Conservation (phyloP, 345 rosid species). For the Stellera chamaejasme region DNA sequence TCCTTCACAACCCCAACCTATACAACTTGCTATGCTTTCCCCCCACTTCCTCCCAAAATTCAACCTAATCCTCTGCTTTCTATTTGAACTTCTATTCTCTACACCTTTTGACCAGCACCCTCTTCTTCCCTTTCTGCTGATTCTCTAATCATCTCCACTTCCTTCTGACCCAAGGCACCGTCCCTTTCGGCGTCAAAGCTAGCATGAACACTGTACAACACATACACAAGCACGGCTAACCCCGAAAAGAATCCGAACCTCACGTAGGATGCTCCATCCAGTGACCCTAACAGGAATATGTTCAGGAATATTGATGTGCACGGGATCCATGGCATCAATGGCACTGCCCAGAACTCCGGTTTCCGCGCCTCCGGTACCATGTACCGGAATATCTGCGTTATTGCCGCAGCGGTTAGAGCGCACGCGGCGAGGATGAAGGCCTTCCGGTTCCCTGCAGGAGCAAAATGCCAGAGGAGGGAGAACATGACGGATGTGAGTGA, state of each 20-base stretch:
- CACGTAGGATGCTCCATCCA: slow-evolving; percentile 55
- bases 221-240: slow-evolving; percentile 49
- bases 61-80: too few relatives aligned
- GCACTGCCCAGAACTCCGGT: slow-evolving; percentile 90
- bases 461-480: slow-evolving; percentile 62
- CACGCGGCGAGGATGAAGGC: slow-evolving; percentile 45
- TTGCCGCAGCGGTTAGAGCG: slow-evolving; percentile 30
- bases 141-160: slow-evolving; percentile 30
- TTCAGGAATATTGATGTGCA: slow-evolving; percentile 72
- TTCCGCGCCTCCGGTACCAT: slow-evolving; percentile 54
- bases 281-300: slow-evolving; percentile 70
- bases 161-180: slow-evolving; percentile 32
- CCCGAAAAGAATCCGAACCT: slow-evolving; percentile 70
- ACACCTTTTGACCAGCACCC: slow-evolving; percentile 31
- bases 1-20: too few relatives aligned
- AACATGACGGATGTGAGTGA: slow-evolving; percentile 51
- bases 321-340: slow-evolving; percentile 91
- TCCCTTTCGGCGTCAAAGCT: slow-evolving; percentile 72
- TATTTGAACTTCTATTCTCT: background rate
- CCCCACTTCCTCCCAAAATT: too few relatives aligned
- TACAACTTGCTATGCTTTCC: too few relatives aligned
- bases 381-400: slow-evolving; percentile 38
- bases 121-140: slow-evolving; percentile 21
- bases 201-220: slow-evolving; percentile 84
- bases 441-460: slow-evolving; percentile 42